These are phyloP conservation scores for Linum usitatissimum DNA, from an alignment of 345 rosid species.

Conservation along the genomic window DNA sequence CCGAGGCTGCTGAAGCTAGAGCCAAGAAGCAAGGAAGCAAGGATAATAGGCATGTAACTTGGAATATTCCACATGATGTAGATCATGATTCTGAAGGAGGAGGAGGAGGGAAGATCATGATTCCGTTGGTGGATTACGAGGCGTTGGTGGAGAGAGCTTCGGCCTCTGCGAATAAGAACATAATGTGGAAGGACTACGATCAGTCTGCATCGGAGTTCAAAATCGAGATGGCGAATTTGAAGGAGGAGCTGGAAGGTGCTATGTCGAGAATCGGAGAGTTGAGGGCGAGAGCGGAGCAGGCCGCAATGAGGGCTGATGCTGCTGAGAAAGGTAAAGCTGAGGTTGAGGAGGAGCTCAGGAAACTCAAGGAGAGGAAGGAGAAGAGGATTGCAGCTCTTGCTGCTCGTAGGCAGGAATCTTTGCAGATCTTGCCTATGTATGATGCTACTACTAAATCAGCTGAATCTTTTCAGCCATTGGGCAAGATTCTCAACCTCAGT, in stretches of 20 bases:
- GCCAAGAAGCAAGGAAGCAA: neutral
- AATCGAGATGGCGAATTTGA: constrained; percentile 19
- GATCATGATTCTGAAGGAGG: neutral
- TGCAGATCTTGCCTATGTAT: constrained; percentile 3
- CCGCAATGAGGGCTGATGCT: constrained; percentile 33
- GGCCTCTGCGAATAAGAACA: constrained; percentile 12
- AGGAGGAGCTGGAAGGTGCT: constrained; percentile 31
- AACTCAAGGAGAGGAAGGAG: constrained; percentile 31
- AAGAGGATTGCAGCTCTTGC: constrained; percentile 36
- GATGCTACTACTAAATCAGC: constrained; percentile 5
- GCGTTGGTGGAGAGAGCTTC: constrained; percentile 16
- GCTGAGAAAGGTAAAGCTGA: constrained; percentile 40
- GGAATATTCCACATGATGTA: too few relatives aligned
- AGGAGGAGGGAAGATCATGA: constrained; percentile 11
- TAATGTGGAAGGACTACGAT: constrained; percentile 4
- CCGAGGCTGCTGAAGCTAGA: constrained; percentile 36
- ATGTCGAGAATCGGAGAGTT: constrained; percentile 26
- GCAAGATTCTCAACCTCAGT: constrained; percentile 43
- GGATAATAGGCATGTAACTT: too few relatives aligned
- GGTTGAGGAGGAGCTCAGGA: constrained; percentile 33
- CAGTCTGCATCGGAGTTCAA: neutral
- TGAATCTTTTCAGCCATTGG: constrained; percentile 24
- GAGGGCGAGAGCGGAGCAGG: constrained; percentile 42
- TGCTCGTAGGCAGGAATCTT: constrained; percentile 30
- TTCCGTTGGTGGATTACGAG: constrained; percentile 28